Conservation (phyloP, 1,139 yeast species). For the Pichia sp. region DNA sequence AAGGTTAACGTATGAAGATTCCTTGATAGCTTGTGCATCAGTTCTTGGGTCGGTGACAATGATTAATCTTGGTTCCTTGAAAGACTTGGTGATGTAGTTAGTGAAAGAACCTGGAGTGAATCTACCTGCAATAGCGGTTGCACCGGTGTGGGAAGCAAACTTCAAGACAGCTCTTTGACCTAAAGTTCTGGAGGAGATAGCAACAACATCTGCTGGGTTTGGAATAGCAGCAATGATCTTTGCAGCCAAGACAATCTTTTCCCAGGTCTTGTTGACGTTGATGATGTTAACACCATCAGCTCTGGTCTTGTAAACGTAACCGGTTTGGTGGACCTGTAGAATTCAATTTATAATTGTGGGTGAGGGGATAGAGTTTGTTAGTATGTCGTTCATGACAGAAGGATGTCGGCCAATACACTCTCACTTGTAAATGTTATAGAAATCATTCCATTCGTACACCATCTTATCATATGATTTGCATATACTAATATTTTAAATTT, state of each 20-base stretch:
- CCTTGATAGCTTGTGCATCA: conserved; percentile 99
- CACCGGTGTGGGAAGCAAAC: conserved; percentile 99
- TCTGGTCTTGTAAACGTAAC: conserved; percentile 99
- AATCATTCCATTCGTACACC: too few species aligned
- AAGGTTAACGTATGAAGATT: conserved; percentile 99
- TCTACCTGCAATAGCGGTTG: conserved; percentile 99
- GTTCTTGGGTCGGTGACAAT: conserved; percentile 99
- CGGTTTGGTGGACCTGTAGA: conserved; percentile 90
- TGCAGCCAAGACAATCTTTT: conserved; percentile 99
- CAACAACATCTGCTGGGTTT: conserved; percentile 97
- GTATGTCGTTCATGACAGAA: too few species aligned
- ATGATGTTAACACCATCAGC: conserved; percentile 99
- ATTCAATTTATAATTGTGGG: too few species aligned
- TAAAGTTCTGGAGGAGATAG: conserved; percentile 98
- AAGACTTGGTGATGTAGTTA: conserved; percentile 99
- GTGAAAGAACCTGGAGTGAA: conserved; percentile 99
- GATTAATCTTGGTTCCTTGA: conserved; percentile 99
- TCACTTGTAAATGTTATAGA: too few species aligned
- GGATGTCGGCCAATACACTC: too few species aligned
- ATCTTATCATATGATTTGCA: too few species aligned
- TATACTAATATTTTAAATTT: too few species aligned
- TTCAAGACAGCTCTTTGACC: conserved; percentile 99
- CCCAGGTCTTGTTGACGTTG: conserved; percentile 99
- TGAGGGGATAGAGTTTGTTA: too few species aligned
- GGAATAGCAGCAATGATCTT: conserved; percentile 99